Base-by-base conservation (phyloP, 2,329 filamentous ascomycete species). In the Colletotrichum godetiae region DNA sequence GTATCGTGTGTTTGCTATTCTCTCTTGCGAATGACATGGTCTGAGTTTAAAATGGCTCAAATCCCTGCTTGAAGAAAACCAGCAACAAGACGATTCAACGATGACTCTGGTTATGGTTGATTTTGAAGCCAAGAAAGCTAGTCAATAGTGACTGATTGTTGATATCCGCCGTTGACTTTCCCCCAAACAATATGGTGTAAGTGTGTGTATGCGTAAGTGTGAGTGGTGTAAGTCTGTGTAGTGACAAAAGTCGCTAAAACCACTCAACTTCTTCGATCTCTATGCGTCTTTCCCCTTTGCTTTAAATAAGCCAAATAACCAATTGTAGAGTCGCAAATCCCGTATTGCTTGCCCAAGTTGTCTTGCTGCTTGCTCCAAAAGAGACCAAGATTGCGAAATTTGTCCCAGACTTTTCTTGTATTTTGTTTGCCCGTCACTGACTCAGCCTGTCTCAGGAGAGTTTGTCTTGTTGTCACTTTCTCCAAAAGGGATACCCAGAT, bases 1-100 rank as follows among this genome's bases (percentile, higher is more conserved):
- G 53, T 57, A 11, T 49, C 29, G 29, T 53, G 63, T 61, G 55
- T 33, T 35, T 64, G 60, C 33, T n/a, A 46, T 13, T 24, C 73
- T 46, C 53, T 70, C 29, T 73, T 73, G 27, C 49, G 57, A 73
- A 70, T 70, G 60, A 73, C 71, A 73, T 73, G 56, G 24, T 73
- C 67, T 52, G 57, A 35, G 46, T 37, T 13, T 29, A 4, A 19
- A 49, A 49, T n/a, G 19, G 22, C 24, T 24, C 10, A 24, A 42
- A 27, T 31, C 11, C 24, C 42, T 49, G 29, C 42, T 49, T 19
- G 8, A n/a, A 3, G 19, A n/a, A 49, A 22, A 49, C 7, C 7
- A 22, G 19, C n/a, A 33, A 22, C 24, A 42, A 15, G 3, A 15
- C 3, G 22, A 8, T 46, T 49, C 15, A 22, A 27, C 10, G 33